Evolutionary conservation across 441 rosid genomes (phyloP).

Genomic region (Jatropha podagrica): DNA sequence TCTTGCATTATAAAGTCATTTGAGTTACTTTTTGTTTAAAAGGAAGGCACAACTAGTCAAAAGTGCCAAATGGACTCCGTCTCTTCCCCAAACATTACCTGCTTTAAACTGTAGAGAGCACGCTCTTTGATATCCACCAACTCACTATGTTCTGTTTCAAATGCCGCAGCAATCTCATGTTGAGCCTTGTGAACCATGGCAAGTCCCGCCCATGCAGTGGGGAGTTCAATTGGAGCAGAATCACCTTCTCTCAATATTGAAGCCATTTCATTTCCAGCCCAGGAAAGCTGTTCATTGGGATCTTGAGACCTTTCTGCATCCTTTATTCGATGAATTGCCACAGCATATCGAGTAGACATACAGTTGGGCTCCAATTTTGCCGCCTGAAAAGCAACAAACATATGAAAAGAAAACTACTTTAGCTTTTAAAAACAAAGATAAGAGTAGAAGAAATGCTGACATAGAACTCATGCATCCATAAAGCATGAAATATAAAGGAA

Average conservation of each 20-base stretch:
- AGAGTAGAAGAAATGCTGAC: slow-evolving; percentile 8
- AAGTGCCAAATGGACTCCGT: background rate
- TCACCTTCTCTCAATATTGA: slow-evolving; percentile 92
- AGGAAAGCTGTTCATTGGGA: slow-evolving; percentile 76
- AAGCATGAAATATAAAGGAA: background rate
- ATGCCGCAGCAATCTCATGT: slow-evolving; percentile 88
- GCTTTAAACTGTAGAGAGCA: slow-evolving; percentile 78
- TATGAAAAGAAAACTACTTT: slow-evolving; percentile 8
- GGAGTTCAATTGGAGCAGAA: slow-evolving; percentile 63
- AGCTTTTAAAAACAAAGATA: background rate
- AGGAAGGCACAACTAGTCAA: background rate
- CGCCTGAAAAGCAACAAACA: slow-evolving; percentile 49
- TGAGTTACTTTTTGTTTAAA: background rate
- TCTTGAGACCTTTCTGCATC: slow-evolving; percentile 96
- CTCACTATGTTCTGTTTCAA: slow-evolving; percentile 56
- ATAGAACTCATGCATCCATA: background rate
- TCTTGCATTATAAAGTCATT: background rate
- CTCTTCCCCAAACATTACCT: slow-evolving; percentile 43
- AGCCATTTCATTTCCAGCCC: slow-evolving; percentile 99
- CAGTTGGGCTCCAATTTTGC: slow-evolving; percentile 91
- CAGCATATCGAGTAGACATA: slow-evolving; percentile 89
- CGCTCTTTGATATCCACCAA: slow-evolving; percentile 67
- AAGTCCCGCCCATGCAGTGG: slow-evolving; percentile 93
- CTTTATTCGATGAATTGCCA: slow-evolving; percentile 84
- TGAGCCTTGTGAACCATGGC: slow-evolving; percentile 89